Evolutionary conservation across 116 monocot species (phyloP), one percentile per base, ranked within the genome.

Genomic region (Phalaenopsis hybrid): DNA sequence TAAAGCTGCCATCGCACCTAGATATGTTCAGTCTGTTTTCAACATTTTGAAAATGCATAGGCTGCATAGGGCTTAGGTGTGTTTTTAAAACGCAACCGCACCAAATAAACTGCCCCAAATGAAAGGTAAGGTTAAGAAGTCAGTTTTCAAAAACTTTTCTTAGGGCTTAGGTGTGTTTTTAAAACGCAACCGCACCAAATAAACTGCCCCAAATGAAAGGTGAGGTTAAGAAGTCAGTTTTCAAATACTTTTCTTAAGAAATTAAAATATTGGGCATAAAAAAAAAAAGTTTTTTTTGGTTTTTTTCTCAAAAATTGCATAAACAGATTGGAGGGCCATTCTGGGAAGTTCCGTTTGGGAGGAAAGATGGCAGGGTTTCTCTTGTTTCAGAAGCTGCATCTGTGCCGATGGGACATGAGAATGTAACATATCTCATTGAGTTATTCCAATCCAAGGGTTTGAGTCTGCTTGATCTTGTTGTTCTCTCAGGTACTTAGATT

Each of bases 371-470:
- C 11, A 63, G 65, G 0, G 77, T 82, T 17, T 96, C 94, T 37
- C 8, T 85, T 31, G 88, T 81, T 8, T 79, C 59, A 37, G 88
- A 90, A 80, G 92, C 86, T 6, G 67, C 85, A 3, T 44, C 69
- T 0, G 59, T 96, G 10, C 96, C 96, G 23, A 85, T 75, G 86
- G 93, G 96, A 15, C 79, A 63, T 28, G 93, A 96, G 84, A 96
- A 89, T 84, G 48, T 93, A 67, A 96, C 96, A 11, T 78, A 92
- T 31, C 92, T 96, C 72, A 88, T 96, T 41, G 85, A 89, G 83
- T 92, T 92, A 88, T 92, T 96, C 88, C 88, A 96, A 55, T 85
- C 93, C 65, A 88, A 65, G 74, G 96, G 94, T 25, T 78, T 96
- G 59, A 88, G 77, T 33, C 5, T 86, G 10, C 83, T 93, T 18